Base-by-base conservation (phyloP, 306 rosid species). In the Ormosia emarginata region DNA sequence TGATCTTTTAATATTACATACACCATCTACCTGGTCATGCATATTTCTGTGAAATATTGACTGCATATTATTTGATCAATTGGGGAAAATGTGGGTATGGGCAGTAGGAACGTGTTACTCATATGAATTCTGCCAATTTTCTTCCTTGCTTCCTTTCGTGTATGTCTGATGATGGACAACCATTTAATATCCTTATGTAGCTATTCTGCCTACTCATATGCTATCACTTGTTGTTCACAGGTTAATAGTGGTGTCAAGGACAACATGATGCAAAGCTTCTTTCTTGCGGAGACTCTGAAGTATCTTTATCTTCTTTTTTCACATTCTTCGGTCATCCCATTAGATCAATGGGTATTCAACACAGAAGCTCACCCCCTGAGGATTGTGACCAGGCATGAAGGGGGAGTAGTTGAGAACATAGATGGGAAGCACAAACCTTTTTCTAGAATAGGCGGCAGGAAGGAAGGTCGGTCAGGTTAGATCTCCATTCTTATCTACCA, bases 341-440 rank as follows among this genome's bases (percentile, higher is more conserved):
- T 93, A 58, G 99, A 96, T 53, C 91, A 96, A 78, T 96, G 99
- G 99, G 99, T 93, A 63, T 96, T 96, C 89, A 93, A 92, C 89
- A 96, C 97, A 0, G 99, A 93, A 87, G 99, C 99, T 0, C 99
- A 96, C 88, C 99, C 99, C 43, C 67, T 96, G 57, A 91, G 80
- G 86, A 93, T 96, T 63, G 87, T 89, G 73, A 33, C 92, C 43
- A 85, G 94, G 75, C 24, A 57, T 0, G 91, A 83, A 50, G 94
- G 73, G 52, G 83, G 32, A 39, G 29, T 3, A 37, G 34, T 82
- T 64, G 83, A 70, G 73, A 85, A 67, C 76, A 43, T 85, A 68
- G 71, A 84, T 24, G 88, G 58, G 71, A 87, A 81, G 63, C 82
- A 68, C 24, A 90, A 84, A 76, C 85, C 91, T 5, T 66, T 40